Conservation (phyloP, 257 asterid genomes). For the Nemophila menziesii region DNA sequence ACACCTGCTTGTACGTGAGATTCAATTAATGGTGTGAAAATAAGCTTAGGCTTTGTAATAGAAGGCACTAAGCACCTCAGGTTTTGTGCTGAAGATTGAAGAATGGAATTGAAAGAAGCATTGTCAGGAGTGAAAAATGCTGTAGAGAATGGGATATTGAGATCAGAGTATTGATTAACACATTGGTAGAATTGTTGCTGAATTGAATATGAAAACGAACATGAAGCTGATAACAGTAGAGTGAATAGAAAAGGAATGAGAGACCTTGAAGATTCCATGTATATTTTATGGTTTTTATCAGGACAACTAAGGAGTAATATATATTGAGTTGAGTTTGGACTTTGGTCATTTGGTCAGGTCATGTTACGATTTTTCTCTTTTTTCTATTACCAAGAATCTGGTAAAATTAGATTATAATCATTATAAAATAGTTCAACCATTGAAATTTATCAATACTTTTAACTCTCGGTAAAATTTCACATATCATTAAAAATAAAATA, state of each 20-base stretch:
- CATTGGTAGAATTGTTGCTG: conserved; percentile 15
- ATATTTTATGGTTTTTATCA: background rate
- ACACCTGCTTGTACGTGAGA: conserved; percentile 29
- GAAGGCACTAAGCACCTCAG: conserved; percentile 24
- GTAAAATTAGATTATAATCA: too few species aligned
- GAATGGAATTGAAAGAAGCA: conserved; percentile 12
- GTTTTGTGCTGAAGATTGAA: conserved; percentile 27
- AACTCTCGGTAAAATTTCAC: too few species aligned
- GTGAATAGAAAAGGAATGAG: background rate
- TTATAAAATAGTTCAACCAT: background rate
- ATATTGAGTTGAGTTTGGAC: background rate
- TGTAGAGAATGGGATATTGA: conserved; percentile 15
- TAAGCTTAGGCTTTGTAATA: conserved; percentile 20
- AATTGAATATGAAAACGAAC: conserved; percentile 12
- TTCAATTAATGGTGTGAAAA: conserved; percentile 24
- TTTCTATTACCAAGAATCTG: too few species aligned
- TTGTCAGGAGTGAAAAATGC: conserved; percentile 18
- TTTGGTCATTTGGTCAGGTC: too few species aligned
- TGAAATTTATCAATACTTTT: too few species aligned
- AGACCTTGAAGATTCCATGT: conserved; percentile 7
- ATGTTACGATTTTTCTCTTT: too few species aligned
- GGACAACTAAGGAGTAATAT: background rate
- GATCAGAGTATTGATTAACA: conserved; percentile 20
- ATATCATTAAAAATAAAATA: too few species aligned
- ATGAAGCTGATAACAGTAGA: conserved; percentile 3